These are phyloP conservation scores for Anaeromyces robustus DNA, from an alignment of 192 early-diverging fungal species.

Conservation along the genomic window DNA sequence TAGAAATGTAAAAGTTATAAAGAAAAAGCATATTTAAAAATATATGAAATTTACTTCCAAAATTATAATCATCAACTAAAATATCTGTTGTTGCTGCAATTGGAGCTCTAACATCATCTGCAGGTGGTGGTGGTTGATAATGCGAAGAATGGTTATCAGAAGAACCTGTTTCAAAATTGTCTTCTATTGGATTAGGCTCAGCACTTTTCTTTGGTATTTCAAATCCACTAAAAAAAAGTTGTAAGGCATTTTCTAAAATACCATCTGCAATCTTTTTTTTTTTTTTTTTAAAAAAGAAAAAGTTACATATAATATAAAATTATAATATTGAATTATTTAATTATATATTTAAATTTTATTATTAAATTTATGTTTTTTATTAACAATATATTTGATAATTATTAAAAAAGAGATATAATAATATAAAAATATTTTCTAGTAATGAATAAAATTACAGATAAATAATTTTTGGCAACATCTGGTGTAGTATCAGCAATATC, in stretches of 20 bases:
- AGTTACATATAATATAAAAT: no score
- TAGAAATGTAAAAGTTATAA: no score
- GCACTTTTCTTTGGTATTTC: not conserved
- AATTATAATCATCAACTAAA: conserved; percentile 33
- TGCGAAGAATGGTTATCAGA: not conserved
- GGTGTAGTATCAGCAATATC: not conserved
- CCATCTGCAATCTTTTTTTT: not conserved
- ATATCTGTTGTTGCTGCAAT: conserved; percentile 70
- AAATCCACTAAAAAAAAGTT: not conserved
- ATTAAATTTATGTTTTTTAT: no score
- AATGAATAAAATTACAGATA: not conserved
- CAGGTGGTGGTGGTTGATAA: not conserved
- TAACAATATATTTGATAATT: no score
- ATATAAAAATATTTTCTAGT: no score
- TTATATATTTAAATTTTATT: no score
- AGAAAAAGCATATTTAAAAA: no score
- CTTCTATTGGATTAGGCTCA: not conserved
- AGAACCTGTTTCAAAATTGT: not conserved
- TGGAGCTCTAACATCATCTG: conserved; percentile 48
- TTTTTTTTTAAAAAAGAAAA: no score
- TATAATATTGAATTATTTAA: no score
- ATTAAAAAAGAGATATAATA: no score
- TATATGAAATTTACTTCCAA: not conserved
- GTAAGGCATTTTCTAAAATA: not conserved
- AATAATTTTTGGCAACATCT: not conserved